Percentiles rank a stretch among this genome's conserved stretches.
phyloP scores from a whole-genome alignment of 2,329 filamentous ascomycete genomes.

The Talaromyces sp. region DNA sequence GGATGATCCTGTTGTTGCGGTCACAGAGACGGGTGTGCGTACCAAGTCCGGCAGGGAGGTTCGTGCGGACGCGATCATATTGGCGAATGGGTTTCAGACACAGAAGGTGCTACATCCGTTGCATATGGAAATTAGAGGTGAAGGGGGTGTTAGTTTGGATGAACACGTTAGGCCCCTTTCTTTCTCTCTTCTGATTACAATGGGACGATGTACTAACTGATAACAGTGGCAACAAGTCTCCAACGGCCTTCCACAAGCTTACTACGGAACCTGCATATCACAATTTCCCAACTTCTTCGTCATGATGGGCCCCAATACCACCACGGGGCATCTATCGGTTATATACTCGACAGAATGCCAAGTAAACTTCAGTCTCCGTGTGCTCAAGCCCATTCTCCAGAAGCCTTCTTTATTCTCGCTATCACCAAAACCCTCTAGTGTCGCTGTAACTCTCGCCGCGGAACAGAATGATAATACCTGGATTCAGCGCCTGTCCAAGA shows the following conservation, averaged over 20 bases:
- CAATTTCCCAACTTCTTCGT: constrained; percentile 50
- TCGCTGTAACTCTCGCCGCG: constrained; percentile 38
- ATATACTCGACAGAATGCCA: constrained; percentile 53
- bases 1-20: constrained; percentile 40
- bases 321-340: constrained; percentile 51
- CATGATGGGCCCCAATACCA: constrained; percentile 46
- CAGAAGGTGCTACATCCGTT: constrained; percentile 48
- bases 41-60: constrained; percentile 39
- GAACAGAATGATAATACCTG: constrained; percentile 35
- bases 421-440: constrained; percentile 23
- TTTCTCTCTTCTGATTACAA: background rate
- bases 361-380: constrained; percentile 47
- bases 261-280: constrained; percentile 50
- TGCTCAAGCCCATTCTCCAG: constrained; percentile 43
- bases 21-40: constrained; percentile 38
- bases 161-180: constrained; percentile 28
- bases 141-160: constrained; percentile 33
- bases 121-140: constrained; percentile 41
- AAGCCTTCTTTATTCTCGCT: constrained; percentile 23
- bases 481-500: constrained; percentile 43
- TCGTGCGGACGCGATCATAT: constrained; percentile 47
- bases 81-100: constrained; percentile 52
- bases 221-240: constrained; percentile 38
- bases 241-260: constrained; percentile 42
- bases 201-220: background rate